Evolutionary conservation across 2,329 filamentous ascomycete genomes (phyloP).

Genomic region (Claviceps africana): DNA sequence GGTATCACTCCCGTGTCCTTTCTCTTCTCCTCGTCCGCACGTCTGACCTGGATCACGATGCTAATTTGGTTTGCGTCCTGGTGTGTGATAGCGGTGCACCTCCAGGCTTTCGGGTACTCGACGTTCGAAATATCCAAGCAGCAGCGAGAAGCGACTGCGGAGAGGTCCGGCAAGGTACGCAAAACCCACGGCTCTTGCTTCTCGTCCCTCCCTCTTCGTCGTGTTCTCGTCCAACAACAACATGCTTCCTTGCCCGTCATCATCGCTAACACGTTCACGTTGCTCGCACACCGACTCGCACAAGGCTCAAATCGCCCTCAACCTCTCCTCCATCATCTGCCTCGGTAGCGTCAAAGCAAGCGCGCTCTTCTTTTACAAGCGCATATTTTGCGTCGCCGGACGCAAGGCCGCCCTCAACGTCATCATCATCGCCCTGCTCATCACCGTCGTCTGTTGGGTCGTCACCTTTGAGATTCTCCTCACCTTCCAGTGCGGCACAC

Average conservation of each 20-base stretch:
- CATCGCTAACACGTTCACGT: not conserved
- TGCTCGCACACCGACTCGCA: not conserved
- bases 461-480: constrained; percentile 9
- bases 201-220: too few species aligned
- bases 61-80: not conserved
- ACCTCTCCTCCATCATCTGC: constrained; percentile 3
- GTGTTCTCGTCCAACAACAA: too few species aligned
- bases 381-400: constrained; percentile 8
- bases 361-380: constrained; percentile 11
- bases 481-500: constrained; percentile 11
- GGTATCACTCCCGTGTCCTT: not conserved
- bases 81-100: not conserved
- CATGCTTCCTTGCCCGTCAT: too few species aligned
- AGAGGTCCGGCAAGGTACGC: not conserved
- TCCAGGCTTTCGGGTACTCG: not conserved
- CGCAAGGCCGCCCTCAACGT: constrained; percentile 5
- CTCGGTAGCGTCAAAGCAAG: constrained; percentile 9
- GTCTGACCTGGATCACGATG: not conserved
- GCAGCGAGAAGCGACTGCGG: not conserved
- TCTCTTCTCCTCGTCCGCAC: not conserved
- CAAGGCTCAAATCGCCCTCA: constrained; percentile 6
- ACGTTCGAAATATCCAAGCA: not conserved
- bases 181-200: too few species aligned
- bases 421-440: constrained; percentile 4
- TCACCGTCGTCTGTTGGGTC: constrained; percentile 8